Evolutionary conservation across 2,329 filamentous ascomycete species (phyloP), one percentile per base, ranked within the genome.

Genomic region (Phoma sp.): DNA sequence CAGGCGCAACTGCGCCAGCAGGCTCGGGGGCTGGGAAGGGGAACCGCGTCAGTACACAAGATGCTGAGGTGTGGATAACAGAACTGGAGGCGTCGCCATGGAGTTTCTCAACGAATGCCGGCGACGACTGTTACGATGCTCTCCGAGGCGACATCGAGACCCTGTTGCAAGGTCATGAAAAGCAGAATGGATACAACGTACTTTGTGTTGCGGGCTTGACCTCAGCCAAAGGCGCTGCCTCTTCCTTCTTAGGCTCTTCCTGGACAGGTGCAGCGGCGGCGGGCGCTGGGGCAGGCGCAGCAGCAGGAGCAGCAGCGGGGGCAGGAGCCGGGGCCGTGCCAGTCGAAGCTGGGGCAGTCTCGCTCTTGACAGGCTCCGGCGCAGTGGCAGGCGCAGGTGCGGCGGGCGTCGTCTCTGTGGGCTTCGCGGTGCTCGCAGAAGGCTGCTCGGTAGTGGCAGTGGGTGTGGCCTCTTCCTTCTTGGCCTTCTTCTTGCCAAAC

Each of bases 401-500:
- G 39, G 70, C 62, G 25, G 72, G 71, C 13, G 65, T 64, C 13
- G 73, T 72, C 58, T 74, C 71, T 48, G 63, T 73, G 35, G 72
- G 70, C 59, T 69, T 69, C 25, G 59, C 25, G 18, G 60, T 49
- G 38, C 67, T 62, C 10, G 66, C 59, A 33, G 67, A 57, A 32
- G 69, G 61, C 39, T 64, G 52, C 25, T 66, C 61, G 22, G 64
- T 50, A 18, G 66, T 50, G n/a, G 69, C 64, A 30, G 71, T 63
- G 25, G 68, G 62, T 10, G 63, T 56, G 29, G 68, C 54, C 52
- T 62, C 59, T 36, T 64, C 61, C 55, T 70, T 68, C 66, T 72
- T 70, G 33, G 67, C 55, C 61, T 70, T 71, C 64, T 71, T 71
- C 57, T 62, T 70, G 58, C 55, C 44, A 57, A 75, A 75, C 55